Evolutionary conservation across 2,329 filamentous ascomycete genomes (phyloP), one percentile per base, ranked within the genome.

Genomic region (Plenodomus biglobosus): DNA sequence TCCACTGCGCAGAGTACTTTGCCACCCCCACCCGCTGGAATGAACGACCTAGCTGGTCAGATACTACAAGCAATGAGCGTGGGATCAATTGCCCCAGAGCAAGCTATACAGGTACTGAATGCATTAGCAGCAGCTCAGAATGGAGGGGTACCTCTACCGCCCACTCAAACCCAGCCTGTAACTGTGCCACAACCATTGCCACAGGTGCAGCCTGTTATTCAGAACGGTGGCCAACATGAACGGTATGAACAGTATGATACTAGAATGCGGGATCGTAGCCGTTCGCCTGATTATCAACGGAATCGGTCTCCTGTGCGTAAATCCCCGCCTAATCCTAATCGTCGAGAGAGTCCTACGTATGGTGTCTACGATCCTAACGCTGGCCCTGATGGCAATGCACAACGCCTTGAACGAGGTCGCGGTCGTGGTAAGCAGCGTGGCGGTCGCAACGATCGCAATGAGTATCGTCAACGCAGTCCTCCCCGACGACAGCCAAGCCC

Each of bases 381-480:
- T 43, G 57, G 46, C 38, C 52, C 84, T 30, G 81, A 81, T 47
- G 79, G 81, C 58, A 81, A 81, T 49, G 80, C 80, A 42, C 80
- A 84, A 54, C 79, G 61, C 41, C 44, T 59, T 59, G 78, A 81
- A 41, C 78, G 84, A 52, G 80, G 78, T 50, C 75, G 80, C 45
- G 85, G 77, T 56, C 75, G 76, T 50, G 75, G 77, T 66, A 74
- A 63, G 53, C 59, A 64, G 38, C 62, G 78, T 46, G 73, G 76
- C 46, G 64, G 62, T 46, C 69, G 66, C 45, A 66, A 64, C 65
- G 69, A 91, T 43, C 70, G 66, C 55, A 67, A 64, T 69, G 70
- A 91, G 34, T 96, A 95, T 75, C 88, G 92, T 56, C 91, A 96
- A 70, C 89, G 94, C 66, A 95, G 88, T 64, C 91, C 92, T 38